Conservation (phyloP, 2,329 filamentous ascomycete species). For the Paramyrothecium roridum region DNA sequence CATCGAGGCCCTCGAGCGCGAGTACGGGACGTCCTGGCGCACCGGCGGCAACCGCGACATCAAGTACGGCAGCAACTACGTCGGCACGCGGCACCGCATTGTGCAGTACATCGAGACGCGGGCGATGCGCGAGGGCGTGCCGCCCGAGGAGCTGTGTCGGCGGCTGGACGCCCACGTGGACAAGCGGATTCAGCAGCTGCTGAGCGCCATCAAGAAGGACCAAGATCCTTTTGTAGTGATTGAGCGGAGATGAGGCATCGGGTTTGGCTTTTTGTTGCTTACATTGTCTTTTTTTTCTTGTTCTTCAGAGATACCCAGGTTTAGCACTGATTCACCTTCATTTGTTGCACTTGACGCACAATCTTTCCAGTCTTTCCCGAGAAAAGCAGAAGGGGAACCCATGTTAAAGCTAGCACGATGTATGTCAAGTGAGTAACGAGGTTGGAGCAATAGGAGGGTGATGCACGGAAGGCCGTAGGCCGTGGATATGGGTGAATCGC, state of each 20-base stretch:
- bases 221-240: conserved; percentile 18
- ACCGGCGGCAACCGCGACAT: conserved; percentile 9
- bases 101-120: conserved; percentile 14
- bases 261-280: neutral
- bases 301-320: neutral
- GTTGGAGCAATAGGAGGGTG: no score
- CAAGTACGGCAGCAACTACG: conserved; percentile 22
- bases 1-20: conserved; percentile 14
- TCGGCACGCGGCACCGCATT: conserved; percentile 16
- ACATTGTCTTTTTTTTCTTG: neutral
- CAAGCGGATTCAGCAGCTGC: conserved; percentile 17
- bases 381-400: no score
- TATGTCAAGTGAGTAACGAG: no score
- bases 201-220: conserved; percentile 11
- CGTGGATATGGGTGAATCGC: no score
- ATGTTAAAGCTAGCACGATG: no score
- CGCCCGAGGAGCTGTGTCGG: conserved; percentile 7
- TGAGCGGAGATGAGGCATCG: neutral
- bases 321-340: neutral
- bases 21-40: conserved; percentile 16
- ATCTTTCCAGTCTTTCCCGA: no score
- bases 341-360: neutral
- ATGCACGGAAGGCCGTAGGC: no score
- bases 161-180: conserved; percentile 15
- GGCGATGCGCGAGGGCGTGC: neutral